A percentile compares a stretch with the other conserved stretches of the same genome.
Evolutionary conservation across 768 basidiomycete species (phyloP).

Genomic region (Lactarius deliciosus): DNA sequence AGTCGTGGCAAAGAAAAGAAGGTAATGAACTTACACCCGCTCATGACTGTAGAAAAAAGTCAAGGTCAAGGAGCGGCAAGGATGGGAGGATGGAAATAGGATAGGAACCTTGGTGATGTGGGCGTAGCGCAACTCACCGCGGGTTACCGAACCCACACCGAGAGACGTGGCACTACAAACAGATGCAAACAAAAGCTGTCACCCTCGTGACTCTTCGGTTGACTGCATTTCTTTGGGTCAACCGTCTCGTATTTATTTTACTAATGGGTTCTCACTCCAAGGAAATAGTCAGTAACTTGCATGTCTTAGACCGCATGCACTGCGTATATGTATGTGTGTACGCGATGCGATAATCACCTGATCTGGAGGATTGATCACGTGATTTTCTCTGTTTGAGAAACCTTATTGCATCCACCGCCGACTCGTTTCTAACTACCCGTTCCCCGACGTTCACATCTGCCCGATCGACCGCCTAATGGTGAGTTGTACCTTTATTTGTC

Average conservation of each 20-base stretch:
- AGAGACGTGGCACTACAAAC: slow-evolving; percentile 31
- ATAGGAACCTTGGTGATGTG: slow-evolving; percentile 4
- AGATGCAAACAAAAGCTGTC: slow-evolving; percentile 13
- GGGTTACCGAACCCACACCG: neutral
- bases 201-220: slow-evolving; percentile 6
- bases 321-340: neutral
- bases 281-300: too few relatives aligned
- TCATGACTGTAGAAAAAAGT: slow-evolving; percentile 52
- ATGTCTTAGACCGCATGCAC: neutral
- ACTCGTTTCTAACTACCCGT: neutral
- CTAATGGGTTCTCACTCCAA: too few relatives aligned
- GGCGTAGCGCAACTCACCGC: neutral
- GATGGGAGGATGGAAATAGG: slow-evolving; percentile 21
- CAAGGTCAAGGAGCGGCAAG: slow-evolving; percentile 32
- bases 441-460: slow-evolving; percentile 3
- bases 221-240: neutral
- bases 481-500: neutral
- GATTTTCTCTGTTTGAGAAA: neutral
- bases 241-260: neutral
- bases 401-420: neutral
- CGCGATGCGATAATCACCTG: neutral
- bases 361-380: neutral
- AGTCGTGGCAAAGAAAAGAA: neutral
- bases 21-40: slow-evolving; percentile 61
- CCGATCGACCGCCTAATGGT: slow-evolving; percentile 12